Base-by-base conservation (phyloP, 2,329 filamentous ascomycete genomes). In the Aspergillus oerlinghausenensis region DNA sequence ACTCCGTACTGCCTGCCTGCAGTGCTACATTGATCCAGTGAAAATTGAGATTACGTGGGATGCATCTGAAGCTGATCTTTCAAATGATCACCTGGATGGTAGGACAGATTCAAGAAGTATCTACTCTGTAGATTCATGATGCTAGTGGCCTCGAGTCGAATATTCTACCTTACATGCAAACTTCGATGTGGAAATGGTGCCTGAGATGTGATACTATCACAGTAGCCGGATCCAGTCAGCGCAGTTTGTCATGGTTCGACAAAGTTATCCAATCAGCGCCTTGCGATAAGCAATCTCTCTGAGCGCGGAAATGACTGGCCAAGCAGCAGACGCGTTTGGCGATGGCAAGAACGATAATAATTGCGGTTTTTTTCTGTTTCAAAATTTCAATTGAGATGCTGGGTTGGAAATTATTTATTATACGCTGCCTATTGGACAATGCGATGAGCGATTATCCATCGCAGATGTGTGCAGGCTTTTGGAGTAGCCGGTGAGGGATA, bases 211-310 rank as follows among this genome's bases (percentile, higher is more conserved):
- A 38, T 23, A 26, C 4, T 23, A 14, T 47, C 43, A 25, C 9
- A 35, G 7, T 38, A 4, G 11, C 9, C 4, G 38, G 55, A 26
- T 58, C 55, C 57, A 69, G 68, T 72, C 70, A 71, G 65, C 68
- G 58, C 28, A 49, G 65, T 72, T 67, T 70, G 70, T 72, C 70
- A 72, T 63, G 60, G 21, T 28, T 23, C 10, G 21, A n/a, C 14
- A 9, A 4, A 9, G 28, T 9, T 35, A 48, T 28, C 69, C 69
- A 72, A 72, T 70, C 43, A 67, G 50, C 19, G 9, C 1, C 0
- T 21, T 1, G 14, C 63, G 69, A 72, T 72, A 72, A 70, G 69
- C 26, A 59, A 60, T 51, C 56, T 56, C 50, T 42, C 50, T 49
- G 38, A 47, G 42, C 53, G 55, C 51, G 57, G 57, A 56, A 48